Evolutionary conservation across 192 early-diverging fungal species (phyloP), one percentile per base, ranked within the genome.

Genomic region (Podila clonocystis): DNA sequence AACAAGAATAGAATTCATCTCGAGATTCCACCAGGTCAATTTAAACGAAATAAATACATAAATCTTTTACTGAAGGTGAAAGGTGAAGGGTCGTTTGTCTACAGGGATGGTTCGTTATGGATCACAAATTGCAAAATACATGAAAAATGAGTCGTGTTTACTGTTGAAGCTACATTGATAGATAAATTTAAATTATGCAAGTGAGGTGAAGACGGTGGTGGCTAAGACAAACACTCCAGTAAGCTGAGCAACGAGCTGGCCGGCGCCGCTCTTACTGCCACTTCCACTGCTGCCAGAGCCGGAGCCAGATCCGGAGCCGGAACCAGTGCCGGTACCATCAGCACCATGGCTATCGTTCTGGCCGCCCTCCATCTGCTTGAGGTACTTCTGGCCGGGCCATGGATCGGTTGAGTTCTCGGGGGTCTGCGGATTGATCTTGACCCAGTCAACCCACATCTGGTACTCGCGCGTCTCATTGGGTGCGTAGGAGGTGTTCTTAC

Each of bases 321-420:
- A 30, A n/a, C 63, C 63, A 49, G 63, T 63, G 34, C 52, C 63
- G 5, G 50, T 13, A n/a, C 65, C 65, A 52, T 58, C 59, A 33
- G 59, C 28, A 19, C 59, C 59, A 13, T 73, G 30, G 36, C 45
- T 62, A 34, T 62, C 62, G 30, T 69, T 75, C 13, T 24, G 11
- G 24, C 73, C 73, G 30, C 20, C 59, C 29, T 75, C 38, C 73
- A 75, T 75, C 61, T 75, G 73, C n/a, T 57, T 49, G 50, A 69
- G 11, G 62, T 75, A 75, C 57, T 75, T 75, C 13, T 66, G 26
- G 31, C 74, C 74, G 13, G 74, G 74, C 74, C 74, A 75, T 11
- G 74, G 74, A 8, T 75, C 74, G 8, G 66, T 65, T 0, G 74
- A 64, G 45, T 69, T 75, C n/a, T 75, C 74, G 50, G 74, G 74